Base-by-base conservation (phyloP, 2,329 filamentous ascomycete species). In the Cercospora janseana region DNA sequence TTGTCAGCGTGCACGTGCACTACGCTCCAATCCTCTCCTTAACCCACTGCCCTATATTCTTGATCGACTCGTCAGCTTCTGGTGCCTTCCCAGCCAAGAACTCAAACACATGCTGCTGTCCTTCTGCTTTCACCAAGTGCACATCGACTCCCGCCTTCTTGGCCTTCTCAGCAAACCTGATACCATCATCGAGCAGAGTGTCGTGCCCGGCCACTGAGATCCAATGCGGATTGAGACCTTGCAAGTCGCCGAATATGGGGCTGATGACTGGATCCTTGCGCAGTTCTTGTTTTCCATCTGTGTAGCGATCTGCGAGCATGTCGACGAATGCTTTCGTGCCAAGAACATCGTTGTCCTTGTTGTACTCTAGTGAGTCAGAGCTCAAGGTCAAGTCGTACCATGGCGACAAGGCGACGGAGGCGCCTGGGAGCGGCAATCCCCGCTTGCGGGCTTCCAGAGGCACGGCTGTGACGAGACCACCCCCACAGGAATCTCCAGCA, bases 151-250 rank as follows among this genome's bases (percentile, higher is more conserved):
- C 71, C 1, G 74, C 69, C 46, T 75, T 72, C 26, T 70, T 63
- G 51, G 80, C 59, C 1, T 74, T 62, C 29, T 70, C 64, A 58
- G 78, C 77, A 55, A 79, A 78, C 1, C 78, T 70, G 35, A 79
- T 56, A 0, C 67, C 75, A 51, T 80, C 77, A 54, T 81, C 78
- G 2, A 78, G 62, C 3, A 78, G 55, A 0, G 72, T 73, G 59
- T 81, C 79, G 48, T 75, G 49, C 6, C 77, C 78, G 50, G 70
- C 73, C 2, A 78, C 66, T 56, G 78, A 75, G 2, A 81, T 67
- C 62, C 78, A 80, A 0, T 74, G 68, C 1, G 67, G 69, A 4
- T 76, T 75, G 10, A 78, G 59, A 4, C 57, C 66, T 8, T 57
- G 56, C 48, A 71, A n/a, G 41, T 58, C 58, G 2, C 49, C 58